These are phyloP conservation scores for Fusarium buharicum DNA, from an alignment of 2,329 filamentous ascomycete genomes.

Conservation along the genomic window DNA sequence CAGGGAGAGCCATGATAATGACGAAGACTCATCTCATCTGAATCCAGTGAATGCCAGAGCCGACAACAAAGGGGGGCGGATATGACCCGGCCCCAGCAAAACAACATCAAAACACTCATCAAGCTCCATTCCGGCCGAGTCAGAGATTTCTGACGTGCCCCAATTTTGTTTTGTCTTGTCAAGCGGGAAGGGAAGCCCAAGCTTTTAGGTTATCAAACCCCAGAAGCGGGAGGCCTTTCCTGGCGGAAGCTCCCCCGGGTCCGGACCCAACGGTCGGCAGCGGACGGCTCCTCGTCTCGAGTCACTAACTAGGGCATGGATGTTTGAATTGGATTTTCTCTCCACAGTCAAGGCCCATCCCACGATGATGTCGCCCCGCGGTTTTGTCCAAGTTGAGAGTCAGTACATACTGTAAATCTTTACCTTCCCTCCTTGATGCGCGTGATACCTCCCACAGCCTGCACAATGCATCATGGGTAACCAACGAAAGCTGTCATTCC, in stretches of 20 bases:
- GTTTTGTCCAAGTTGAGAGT: slow-evolving; percentile 9
- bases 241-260: slow-evolving; percentile 34
- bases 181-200: slow-evolving; percentile 34
- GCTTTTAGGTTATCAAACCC: slow-evolving; percentile 36
- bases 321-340: slow-evolving; percentile 25
- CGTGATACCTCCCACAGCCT: slow-evolving; percentile 21
- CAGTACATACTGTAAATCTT: slow-evolving; percentile 10
- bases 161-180: slow-evolving; percentile 39
- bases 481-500: slow-evolving; percentile 29
- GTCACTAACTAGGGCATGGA: slow-evolving; percentile 29
- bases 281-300: slow-evolving; percentile 22
- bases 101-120: slow-evolving; percentile 20
- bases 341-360: slow-evolving; percentile 25
- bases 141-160: slow-evolving; percentile 35
- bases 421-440: slow-evolving; percentile 19
- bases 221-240: slow-evolving; percentile 38
- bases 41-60: slow-evolving; percentile 22
- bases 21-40: slow-evolving; percentile 32
- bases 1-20: slow-evolving; percentile 37
- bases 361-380: slow-evolving; percentile 14
- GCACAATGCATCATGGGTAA: slow-evolving; percentile 29
- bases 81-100: slow-evolving; percentile 18
- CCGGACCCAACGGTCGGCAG: slow-evolving; percentile 32
- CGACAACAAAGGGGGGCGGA: slow-evolving; percentile 24
- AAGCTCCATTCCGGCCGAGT: slow-evolving; percentile 31